Evolutionary conservation across 495 filamentous ascomycete species (phyloP).

Genomic region (Stereocaulon alpinum): DNA sequence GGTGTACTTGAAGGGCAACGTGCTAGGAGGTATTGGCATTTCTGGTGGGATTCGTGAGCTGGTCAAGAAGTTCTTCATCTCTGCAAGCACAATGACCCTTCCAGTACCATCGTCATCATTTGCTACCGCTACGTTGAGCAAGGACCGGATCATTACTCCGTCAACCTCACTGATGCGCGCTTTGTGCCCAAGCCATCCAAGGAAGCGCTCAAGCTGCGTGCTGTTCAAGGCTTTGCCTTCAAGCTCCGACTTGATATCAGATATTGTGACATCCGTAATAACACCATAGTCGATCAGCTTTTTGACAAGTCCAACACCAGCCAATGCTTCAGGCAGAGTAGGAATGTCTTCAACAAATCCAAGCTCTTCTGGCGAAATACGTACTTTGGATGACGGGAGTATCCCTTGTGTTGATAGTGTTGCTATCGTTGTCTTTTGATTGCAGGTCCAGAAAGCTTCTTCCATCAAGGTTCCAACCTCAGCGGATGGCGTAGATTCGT

Average conservation of each 20-base stretch:
- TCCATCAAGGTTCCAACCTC: slow-evolving; percentile 75
- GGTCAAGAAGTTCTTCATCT: slow-evolving; percentile 63
- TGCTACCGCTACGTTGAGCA: slow-evolving; percentile 74
- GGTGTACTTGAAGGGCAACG: slow-evolving; percentile 73
- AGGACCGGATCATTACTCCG: slow-evolving; percentile 43
- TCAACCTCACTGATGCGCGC: slow-evolving; percentile 59
- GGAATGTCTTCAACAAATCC: slow-evolving; percentile 89
- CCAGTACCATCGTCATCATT: slow-evolving; percentile 54
- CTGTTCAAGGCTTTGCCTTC: slow-evolving; percentile 64
- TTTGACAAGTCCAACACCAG: slow-evolving; percentile 56
- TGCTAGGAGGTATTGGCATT: slow-evolving; percentile 72
- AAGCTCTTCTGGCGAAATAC: slow-evolving; percentile 69
- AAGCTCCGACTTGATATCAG: slow-evolving; percentile 74
- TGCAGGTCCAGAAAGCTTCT: slow-evolving; percentile 89
- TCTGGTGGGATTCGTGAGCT: slow-evolving; percentile 64
- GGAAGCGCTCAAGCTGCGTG: slow-evolving; percentile 62
- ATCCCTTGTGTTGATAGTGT: slow-evolving; percentile 81
- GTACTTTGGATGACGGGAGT: slow-evolving; percentile 62
- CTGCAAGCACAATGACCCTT: slow-evolving; percentile 63
- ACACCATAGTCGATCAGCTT: slow-evolving; percentile 70
- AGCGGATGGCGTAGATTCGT: slow-evolving; percentile 77
- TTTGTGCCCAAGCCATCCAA: slow-evolving; percentile 69
- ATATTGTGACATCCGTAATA: slow-evolving; percentile 72
- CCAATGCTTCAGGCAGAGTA: slow-evolving; percentile 66
- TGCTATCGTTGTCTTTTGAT: slow-evolving; percentile 69